Evolutionary conservation across 2,329 filamentous ascomycete species (phyloP), one percentile per base, ranked within the genome.

Genomic region (Stagonosporopsis tanaceti): DNA sequence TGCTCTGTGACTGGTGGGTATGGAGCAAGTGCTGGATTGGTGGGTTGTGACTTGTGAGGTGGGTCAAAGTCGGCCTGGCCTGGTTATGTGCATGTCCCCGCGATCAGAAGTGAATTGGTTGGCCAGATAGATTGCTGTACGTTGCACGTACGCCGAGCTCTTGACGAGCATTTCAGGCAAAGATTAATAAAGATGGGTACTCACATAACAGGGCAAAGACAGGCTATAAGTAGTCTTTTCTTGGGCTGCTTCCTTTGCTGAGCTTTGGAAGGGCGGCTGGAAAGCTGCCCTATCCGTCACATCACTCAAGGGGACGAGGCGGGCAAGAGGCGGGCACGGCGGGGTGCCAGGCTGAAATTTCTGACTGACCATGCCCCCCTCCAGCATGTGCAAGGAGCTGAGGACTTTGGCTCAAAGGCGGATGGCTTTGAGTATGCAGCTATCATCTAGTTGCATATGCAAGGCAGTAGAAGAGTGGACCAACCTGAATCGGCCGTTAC

Each of bases 391-490:
- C 64, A 64, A 61, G 65, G 55, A 55, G 59, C 57, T 61, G 53
- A 52, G 40, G 52, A 39, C 53, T 51, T 50, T 57, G 59, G 68
- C 69, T 67, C 66, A 58, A 67, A 59, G 64, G 67, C 65, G 61
- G 69, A 67, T 68, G 59, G 61, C 65, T 66, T 67, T 63, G 54
- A 60, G 61, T 52, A 73, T 73, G 71, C 71, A 68, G 57, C 70
- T 57, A 67, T 65, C 50, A 65, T 66, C 70, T 75, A 74, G 72
- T 69, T 66, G 72, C 72, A 75, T 75, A 74, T 75, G 72, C 72
- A 73, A 20, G 58, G 53, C 59, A 57, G 48, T 68, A 68, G 71
- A 61, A 69, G 68, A 66, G 69, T 62, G 66, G 63, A 55, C 53
- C 53, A 53, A 54, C 52, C 47, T 57, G 53, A 59, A 60, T 59